A percentile compares a stretch with the other conserved stretches of the same genome.
Conservation (phyloP, 2,329 filamentous ascomycete species). For the Pseudogymnoascus sp. region DNA sequence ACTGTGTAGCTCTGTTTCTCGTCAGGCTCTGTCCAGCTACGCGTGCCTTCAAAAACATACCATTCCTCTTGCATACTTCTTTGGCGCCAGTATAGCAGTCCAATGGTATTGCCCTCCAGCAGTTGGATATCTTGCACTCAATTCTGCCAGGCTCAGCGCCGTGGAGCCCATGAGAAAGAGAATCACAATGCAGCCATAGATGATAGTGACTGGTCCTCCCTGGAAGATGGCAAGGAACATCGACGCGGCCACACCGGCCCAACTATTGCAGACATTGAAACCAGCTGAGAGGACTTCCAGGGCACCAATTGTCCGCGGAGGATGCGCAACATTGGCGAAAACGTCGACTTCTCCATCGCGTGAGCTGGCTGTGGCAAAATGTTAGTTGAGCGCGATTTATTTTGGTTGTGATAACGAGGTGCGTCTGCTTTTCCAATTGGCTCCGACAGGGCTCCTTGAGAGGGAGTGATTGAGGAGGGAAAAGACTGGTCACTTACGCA, state of each 20-base stretch:
- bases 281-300: not conserved
- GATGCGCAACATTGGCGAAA: not conserved
- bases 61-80: conserved; percentile 22
- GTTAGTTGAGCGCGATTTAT: not conserved
- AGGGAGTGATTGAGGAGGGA: not conserved
- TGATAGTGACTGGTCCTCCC: not conserved
- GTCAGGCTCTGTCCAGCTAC: not conserved
- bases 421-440: not conserved
- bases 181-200: conserved; percentile 3
- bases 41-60: not conserved
- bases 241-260: conserved; percentile 1
- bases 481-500: conserved; percentile 1
- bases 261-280: conserved; percentile 4
- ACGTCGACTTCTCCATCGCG: not conserved
- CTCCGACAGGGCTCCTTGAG: not conserved
- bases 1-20: not conserved
- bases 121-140: conserved; percentile 5
- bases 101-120: conserved; percentile 53
- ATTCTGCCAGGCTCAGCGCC: not conserved
- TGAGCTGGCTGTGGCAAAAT: not conserved
- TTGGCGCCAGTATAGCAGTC: conserved; percentile 46
- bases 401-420: not conserved
- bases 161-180: conserved; percentile 1
- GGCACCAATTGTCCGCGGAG: not conserved
- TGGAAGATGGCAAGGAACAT: conserved; percentile 5